phyloP scores from a whole-genome alignment of 805 yeast genomes.

The Candida golubevii region DNA sequence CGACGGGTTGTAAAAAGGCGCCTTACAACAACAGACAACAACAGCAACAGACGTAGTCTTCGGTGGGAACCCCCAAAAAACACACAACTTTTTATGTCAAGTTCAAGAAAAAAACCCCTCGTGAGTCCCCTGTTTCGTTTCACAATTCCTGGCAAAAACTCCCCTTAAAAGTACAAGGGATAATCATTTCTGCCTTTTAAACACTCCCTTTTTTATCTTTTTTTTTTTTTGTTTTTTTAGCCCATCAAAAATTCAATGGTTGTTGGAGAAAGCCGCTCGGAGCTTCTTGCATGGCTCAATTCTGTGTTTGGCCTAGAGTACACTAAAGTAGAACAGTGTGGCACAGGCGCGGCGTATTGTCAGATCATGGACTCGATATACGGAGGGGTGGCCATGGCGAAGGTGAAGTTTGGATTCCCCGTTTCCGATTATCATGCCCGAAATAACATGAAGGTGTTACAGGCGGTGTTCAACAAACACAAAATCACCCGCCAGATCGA shows the following conservation, averaged over 20 bases:
- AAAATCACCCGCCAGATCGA: slow-evolving; percentile 70
- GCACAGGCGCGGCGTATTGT: slow-evolving; percentile 93
- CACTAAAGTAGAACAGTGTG: slow-evolving; percentile 86
- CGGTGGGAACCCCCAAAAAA: too few species aligned
- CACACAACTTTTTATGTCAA: too few species aligned
- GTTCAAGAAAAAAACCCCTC: too few species aligned
- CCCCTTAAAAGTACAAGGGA: too few species aligned
- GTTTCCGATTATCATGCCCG: slow-evolving; percentile 70
- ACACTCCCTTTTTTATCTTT: too few species aligned
- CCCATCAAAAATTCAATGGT: slow-evolving; percentile 13
- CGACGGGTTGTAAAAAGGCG: too few species aligned
- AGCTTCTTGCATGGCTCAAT: slow-evolving; percentile 82
- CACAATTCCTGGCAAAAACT: too few species aligned
- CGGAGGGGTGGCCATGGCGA: slow-evolving; percentile 75
- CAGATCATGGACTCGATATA: slow-evolving; percentile 84
- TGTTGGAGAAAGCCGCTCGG: slow-evolving; percentile 75
- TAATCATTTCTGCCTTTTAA: too few species aligned
- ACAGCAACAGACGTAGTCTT: too few species aligned
- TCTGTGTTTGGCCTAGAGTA: slow-evolving; percentile 59
- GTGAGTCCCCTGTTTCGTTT: too few species aligned
- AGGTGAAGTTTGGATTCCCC: slow-evolving; percentile 64
- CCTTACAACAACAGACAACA: too few species aligned
- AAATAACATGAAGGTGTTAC: slow-evolving; percentile 81
- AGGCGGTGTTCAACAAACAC: slow-evolving; percentile 70
- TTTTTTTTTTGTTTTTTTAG: too few species aligned